These are phyloP conservation scores for Fusarium foetens DNA, from an alignment of 2,329 filamentous ascomycete genomes.

Conservation along the genomic window DNA sequence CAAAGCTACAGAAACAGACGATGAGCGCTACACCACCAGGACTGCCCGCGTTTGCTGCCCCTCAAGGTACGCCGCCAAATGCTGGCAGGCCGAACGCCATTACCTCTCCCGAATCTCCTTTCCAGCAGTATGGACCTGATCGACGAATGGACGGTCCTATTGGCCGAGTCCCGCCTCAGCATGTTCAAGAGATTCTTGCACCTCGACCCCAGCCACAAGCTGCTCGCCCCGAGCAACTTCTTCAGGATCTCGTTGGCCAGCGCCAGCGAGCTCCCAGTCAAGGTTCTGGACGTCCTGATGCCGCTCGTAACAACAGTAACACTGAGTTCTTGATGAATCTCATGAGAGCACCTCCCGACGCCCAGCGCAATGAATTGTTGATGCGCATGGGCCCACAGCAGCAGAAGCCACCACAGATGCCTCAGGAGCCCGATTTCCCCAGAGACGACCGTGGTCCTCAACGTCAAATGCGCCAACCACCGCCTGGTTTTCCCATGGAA, in stretches of 20 bases:
- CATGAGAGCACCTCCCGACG: constrained; percentile 69
- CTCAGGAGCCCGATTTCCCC: constrained; percentile 58
- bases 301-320: constrained; percentile 67
- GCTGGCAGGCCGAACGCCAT: constrained; percentile 52
- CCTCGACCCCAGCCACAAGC: constrained; percentile 62
- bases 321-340: constrained; percentile 88
- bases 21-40: constrained; percentile 58
- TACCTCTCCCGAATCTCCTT: constrained; percentile 58
- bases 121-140: constrained; percentile 58
- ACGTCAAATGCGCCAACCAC: constrained; percentile 58
- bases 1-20: constrained; percentile 77
- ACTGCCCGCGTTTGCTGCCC: constrained; percentile 56
- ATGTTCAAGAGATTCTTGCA: constrained; percentile 63
- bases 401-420: constrained; percentile 42
- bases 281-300: constrained; percentile 57
- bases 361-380: constrained; percentile 62
- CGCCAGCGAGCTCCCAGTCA: constrained; percentile 67
- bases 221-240: constrained; percentile 67
- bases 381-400: constrained; percentile 63
- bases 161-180: constrained; percentile 53
- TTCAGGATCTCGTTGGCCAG: constrained; percentile 69
- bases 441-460: constrained; percentile 49
- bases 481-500: constrained; percentile 63
- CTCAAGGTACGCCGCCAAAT: constrained; percentile 47
- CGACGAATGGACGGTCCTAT: constrained; percentile 54